Conservation (phyloP, 495 filamentous ascomycete species). For the Evernia prunastri region DNA sequence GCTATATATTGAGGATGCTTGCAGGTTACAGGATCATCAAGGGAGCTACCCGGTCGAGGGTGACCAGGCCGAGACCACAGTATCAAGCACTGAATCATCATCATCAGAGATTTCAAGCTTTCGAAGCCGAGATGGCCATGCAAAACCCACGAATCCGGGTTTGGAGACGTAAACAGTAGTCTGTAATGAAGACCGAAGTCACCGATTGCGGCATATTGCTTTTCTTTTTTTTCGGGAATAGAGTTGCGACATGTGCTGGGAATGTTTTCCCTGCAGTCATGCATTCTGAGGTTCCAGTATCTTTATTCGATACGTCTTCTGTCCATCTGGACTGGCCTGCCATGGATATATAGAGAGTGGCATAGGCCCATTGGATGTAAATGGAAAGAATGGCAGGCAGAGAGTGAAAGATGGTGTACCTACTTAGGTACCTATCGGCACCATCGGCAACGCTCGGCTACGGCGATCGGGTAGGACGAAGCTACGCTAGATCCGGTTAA, state of each 20-base stretch:
- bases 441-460: neutral
- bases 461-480: neutral
- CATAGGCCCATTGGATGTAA: too few species aligned
- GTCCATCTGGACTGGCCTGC: too few species aligned
- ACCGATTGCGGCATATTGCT: neutral
- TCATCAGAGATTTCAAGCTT: neutral
- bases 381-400: neutral
- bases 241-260: neutral
- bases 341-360: too few species aligned
- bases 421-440: too few species aligned
- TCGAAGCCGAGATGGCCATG: neutral
- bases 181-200: neutral
- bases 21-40: neutral
- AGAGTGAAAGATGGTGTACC: too few species aligned
- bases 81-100: neutral
- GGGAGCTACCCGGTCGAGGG: neutral
- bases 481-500: neutral
- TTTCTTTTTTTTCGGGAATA: neutral
- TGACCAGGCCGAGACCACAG: neutral
- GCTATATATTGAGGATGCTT: slow-evolving; percentile 5
- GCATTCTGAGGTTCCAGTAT: neutral
- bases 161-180: neutral
- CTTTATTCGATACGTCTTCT: too few species aligned
- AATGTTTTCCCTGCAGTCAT: neutral
- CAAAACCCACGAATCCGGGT: neutral